Conservation (phyloP, 768 basidiomycete species). For the Tulasnella sp. region DNA sequence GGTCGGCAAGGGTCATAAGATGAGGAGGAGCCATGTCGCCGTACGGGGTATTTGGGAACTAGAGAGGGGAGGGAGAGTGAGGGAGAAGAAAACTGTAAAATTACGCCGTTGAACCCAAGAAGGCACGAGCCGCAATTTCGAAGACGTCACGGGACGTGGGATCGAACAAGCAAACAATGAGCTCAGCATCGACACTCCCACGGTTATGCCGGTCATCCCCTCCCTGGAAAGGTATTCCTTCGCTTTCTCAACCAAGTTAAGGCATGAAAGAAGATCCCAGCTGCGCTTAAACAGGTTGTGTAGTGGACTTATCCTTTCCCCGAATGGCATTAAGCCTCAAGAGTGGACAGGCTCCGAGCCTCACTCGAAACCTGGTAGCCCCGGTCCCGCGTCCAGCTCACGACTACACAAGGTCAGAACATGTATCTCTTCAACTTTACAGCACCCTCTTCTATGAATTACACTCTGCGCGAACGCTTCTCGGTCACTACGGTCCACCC, state of each 20-base stretch:
- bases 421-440: neutral
- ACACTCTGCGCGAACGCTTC: neutral
- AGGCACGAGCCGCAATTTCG: neutral
- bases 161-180: neutral
- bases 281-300: too few relatives aligned
- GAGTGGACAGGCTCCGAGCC: too few relatives aligned
- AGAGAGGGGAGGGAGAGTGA: neutral
- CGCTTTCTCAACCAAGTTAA: too few relatives aligned
- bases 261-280: too few relatives aligned
- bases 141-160: neutral
- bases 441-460: neutral
- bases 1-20: conserved; percentile 87
- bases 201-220: neutral
- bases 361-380: too few relatives aligned
- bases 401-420: neutral
- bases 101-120: conserved; percentile 10
- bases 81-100: neutral
- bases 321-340: too few relatives aligned
- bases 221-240: too few relatives aligned
- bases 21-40: conserved; percentile 54
- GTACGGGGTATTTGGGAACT: neutral
- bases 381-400: too few relatives aligned
- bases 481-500: neutral
- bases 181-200: neutral
- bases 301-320: too few relatives aligned